Conservation (phyloP, 2,329 filamentous ascomycete genomes). For the Grosmannia serpens region DNA sequence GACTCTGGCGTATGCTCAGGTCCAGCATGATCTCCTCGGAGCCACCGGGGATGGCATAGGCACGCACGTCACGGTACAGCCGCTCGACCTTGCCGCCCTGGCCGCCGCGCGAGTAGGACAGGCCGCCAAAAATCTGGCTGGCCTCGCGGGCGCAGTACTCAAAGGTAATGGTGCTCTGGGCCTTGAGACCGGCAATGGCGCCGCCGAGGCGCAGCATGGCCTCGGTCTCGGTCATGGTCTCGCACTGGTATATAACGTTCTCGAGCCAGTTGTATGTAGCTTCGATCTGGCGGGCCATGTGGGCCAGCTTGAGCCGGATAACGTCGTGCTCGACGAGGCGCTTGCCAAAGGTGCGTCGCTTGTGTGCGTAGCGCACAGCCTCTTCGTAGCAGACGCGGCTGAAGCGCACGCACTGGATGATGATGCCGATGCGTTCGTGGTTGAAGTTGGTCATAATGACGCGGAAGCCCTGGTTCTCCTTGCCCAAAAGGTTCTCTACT, state of each 20-base stretch:
- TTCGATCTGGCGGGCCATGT: conserved; percentile 98
- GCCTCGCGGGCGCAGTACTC: conserved; percentile 97
- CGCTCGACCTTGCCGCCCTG: conserved; percentile 94
- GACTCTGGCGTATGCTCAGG: conserved; percentile 77
- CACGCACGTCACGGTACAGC: conserved; percentile 86
- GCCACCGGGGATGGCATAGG: conserved; percentile 92
- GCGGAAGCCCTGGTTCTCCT: conserved; percentile 97
- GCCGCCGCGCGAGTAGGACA: conserved; percentile 84
- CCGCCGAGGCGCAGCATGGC: conserved; percentile 94
- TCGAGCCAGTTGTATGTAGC: conserved; percentile 96
- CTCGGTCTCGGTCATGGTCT: conserved; percentile 86
- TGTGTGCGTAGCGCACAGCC: conserved; percentile 91
- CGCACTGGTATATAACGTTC: conserved; percentile 85
- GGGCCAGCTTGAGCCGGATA: conserved; percentile 92
- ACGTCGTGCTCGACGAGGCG: conserved; percentile 94
- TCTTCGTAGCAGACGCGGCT: conserved; percentile 95
- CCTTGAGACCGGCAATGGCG: conserved; percentile 87
- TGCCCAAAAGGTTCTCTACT: conserved; percentile 96
- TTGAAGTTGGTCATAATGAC: conserved; percentile 99
- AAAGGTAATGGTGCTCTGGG: conserved; percentile 85
- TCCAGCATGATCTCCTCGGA: conserved; percentile 99
- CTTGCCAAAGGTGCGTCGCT: conserved; percentile 93
- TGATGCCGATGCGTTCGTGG: conserved; percentile 96
- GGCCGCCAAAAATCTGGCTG: conserved; percentile 90
- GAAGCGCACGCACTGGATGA: conserved; percentile 95